phyloP scores from a whole-genome alignment of 495 filamentous ascomycete species.

The Stereocaulon alpinum region DNA sequence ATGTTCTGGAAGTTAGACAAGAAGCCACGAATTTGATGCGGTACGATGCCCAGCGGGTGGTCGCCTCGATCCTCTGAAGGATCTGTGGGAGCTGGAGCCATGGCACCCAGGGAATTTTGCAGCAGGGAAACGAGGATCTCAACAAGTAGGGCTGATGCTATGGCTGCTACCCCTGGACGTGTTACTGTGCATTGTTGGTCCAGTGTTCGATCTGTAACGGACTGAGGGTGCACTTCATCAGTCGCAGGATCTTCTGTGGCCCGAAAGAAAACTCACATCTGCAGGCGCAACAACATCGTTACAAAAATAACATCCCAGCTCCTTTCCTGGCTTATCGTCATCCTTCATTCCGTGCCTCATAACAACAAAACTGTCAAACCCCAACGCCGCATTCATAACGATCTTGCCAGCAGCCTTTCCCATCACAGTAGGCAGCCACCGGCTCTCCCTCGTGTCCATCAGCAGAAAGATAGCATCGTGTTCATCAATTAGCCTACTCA shows the following conservation, averaged over 20 bases:
- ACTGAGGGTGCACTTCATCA: slow-evolving; percentile 48
- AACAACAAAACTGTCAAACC: slow-evolving; percentile 92
- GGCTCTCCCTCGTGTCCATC: slow-evolving; percentile 90
- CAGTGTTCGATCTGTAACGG: slow-evolving; percentile 82
- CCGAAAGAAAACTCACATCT: slow-evolving; percentile 54
- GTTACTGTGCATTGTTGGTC: slow-evolving; percentile 99
- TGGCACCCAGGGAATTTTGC: slow-evolving; percentile 65
- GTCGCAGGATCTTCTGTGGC: slow-evolving; percentile 16
- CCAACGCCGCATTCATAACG: slow-evolving; percentile 90
- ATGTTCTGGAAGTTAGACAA: slow-evolving; percentile 79
- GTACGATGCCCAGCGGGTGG: slow-evolving; percentile 78
- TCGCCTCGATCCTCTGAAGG: slow-evolving; percentile 45
- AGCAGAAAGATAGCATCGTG: slow-evolving; percentile 92
- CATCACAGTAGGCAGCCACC: slow-evolving; percentile 98
- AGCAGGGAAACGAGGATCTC: slow-evolving; percentile 80
- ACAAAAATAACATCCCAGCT: slow-evolving; percentile 95
- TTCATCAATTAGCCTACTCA: slow-evolving; percentile 65
- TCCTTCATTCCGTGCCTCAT: slow-evolving; percentile 76
- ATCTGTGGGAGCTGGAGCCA: slow-evolving; percentile 42
- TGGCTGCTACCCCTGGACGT: slow-evolving; percentile 79
- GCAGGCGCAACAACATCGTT: slow-evolving; percentile 93
- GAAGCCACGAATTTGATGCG: slow-evolving; percentile 89
- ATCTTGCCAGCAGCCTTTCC: slow-evolving; percentile 87
- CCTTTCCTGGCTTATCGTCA: slow-evolving; percentile 31
- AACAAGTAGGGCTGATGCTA: slow-evolving; percentile 86